phyloP scores from a whole-genome alignment of 2,329 filamentous ascomycete genomes.

The Cladosporium sp. region DNA sequence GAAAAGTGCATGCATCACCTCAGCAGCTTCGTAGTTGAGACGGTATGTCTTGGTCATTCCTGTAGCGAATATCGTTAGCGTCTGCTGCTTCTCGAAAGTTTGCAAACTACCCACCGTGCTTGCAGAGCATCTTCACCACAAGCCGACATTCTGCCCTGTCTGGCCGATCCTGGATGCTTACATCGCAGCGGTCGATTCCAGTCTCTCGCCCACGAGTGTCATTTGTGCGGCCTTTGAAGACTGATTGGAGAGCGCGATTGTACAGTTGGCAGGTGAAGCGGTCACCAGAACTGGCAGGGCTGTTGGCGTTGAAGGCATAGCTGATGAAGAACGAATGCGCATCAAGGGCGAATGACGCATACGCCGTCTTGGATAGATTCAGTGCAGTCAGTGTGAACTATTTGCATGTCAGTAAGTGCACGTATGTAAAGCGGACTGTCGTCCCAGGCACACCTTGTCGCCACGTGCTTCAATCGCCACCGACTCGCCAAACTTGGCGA shows the following conservation, averaged over 20 bases:
- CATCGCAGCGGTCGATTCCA: constrained; percentile 72
- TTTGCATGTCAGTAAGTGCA: constrained; percentile 37
- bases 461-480: constrained; percentile 72
- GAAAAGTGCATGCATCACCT: constrained; percentile 77
- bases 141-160: constrained; percentile 70
- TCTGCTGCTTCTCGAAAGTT: not conserved
- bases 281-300: constrained; percentile 26
- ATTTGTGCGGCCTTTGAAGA: constrained; percentile 68
- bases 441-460: constrained; percentile 56
- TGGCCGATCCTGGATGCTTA: constrained; percentile 69
- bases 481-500: constrained; percentile 77
- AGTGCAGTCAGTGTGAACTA: constrained; percentile 70
- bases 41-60: constrained; percentile 76
- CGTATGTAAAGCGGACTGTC: not conserved
- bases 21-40: constrained; percentile 70
- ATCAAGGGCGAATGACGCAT: constrained; percentile 70
- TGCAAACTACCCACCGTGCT: constrained; percentile 56
- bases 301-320: constrained; percentile 59
- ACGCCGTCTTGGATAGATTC: constrained; percentile 79
- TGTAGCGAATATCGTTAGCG: constrained; percentile 34
- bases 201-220: constrained; percentile 68
- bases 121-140: constrained; percentile 70
- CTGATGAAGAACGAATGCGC: constrained; percentile 69
- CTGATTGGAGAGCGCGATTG: constrained; percentile 67
- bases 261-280: constrained; percentile 74